Conservation (phyloP, 345 rosid species). For the Chamaenerion angustifolium region DNA sequence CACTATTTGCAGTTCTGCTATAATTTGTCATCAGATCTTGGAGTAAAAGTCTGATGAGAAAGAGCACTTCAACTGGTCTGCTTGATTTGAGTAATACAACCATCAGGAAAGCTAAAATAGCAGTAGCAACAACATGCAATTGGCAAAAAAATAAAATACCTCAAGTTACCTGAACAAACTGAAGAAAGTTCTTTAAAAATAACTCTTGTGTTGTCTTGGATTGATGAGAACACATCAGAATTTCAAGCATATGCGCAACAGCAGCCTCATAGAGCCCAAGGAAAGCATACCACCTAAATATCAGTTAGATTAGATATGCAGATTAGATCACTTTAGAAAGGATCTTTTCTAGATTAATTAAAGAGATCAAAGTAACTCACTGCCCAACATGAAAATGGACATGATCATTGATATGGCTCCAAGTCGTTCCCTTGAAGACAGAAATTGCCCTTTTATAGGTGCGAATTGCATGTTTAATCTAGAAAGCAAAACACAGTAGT, state of each 20-base stretch:
- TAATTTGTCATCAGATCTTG: too few relatives aligned
- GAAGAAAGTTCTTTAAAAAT: conserved; percentile 69
- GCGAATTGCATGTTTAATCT: conserved; percentile 95
- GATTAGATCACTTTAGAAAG: neutral
- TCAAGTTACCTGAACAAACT: conserved; percentile 53
- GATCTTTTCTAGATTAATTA: neutral
- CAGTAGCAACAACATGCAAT: neutral
- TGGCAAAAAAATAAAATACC: conserved; percentile 4
- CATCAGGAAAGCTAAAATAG: neutral
- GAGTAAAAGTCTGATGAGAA: too few relatives aligned
- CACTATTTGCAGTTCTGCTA: too few relatives aligned
- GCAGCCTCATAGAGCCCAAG: conserved; percentile 92
- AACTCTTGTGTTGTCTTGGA: conserved; percentile 85
- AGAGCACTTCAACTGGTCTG: too few relatives aligned
- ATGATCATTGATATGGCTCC: conserved; percentile 94
- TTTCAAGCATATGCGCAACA: conserved; percentile 60
- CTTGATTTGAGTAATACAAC: neutral
- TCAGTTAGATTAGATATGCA: neutral
- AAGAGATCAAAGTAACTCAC: conserved; percentile 33
- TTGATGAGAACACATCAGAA: conserved; percentile 75
- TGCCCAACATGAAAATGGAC: conserved; percentile 89
- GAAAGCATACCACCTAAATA: conserved; percentile 68
- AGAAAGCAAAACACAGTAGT: conserved; percentile 11
- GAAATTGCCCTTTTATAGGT: conserved; percentile 75
- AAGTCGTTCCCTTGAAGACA: conserved; percentile 67